Evolutionary conservation across 371 early-diverging fungal species (phyloP), one percentile per base, ranked within the genome.

Genomic region (Actinomortierella wolfii): DNA sequence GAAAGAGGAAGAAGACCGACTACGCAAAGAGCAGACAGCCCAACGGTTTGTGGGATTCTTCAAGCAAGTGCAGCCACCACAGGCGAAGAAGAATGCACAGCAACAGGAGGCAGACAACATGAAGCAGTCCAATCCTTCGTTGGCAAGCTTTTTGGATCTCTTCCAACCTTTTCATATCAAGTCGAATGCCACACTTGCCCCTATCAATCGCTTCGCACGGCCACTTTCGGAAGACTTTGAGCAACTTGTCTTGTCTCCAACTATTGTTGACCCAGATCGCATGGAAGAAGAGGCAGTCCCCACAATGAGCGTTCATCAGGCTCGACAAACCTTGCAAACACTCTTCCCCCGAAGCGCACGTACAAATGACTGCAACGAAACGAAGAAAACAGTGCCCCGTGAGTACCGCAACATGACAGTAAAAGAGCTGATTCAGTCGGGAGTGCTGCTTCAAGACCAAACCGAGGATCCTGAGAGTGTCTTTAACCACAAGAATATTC

Each of bases 81-180:
- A 54, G 1, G 50, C 24, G 26, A 67, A 73, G 50, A 71, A 68
- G 58, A 64, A 67, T 46, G 28, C 26, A 2, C 28, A 59, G 18
- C 62, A 59, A n/a, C 6, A 50, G 23, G 28, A 57, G 39, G 45
- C 42, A 17, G 62, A 67, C 14, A 76, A 56, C 47, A 34, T 34
- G 61, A 76, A 59, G 2, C 64, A 54, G 26, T 46, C 24, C 13
- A 48, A 44, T 17, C 51, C 15, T 45, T 50, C 23, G 26, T 18
- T 67, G 8, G 55, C 63, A 39, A 63, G 62, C 51, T 81, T 77
- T 48, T 54, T 64, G 26, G 70, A 79, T 1, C 64, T 80, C 4
- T 93, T 93, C 62, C 85, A 85, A 1, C 86, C 89, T 15, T 91
- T 91, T 63, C 84, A 87, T 67, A 77, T 87, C 43, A 86, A 87